Evolutionary conservation across 768 basidiomycete species (phyloP).

Genomic region (Tulasnella sp.): DNA sequence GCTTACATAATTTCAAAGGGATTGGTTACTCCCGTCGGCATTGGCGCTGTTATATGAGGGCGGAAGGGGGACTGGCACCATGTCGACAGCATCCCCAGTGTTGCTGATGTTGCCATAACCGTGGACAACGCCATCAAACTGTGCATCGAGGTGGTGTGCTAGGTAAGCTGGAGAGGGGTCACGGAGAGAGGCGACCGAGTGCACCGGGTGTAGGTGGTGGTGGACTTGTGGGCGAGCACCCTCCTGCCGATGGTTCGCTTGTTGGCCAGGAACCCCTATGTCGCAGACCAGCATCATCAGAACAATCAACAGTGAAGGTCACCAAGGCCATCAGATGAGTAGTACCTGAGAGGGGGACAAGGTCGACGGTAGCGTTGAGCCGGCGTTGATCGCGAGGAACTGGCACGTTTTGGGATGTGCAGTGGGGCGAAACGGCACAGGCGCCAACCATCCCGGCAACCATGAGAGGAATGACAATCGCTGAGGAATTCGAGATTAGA

Average conservation of each 20-base stretch:
- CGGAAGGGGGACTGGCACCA: not conserved
- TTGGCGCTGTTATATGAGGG: not conserved
- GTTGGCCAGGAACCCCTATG: not conserved
- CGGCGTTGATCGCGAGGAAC: not conserved
- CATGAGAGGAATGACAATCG: too few relatives aligned
- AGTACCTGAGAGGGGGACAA: not conserved
- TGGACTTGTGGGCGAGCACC: not conserved
- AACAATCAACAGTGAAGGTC: not conserved
- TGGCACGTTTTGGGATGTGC: not conserved
- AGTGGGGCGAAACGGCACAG: not conserved
- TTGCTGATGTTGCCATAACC: not conserved
- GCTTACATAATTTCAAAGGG: too few relatives aligned
- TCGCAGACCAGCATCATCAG: not conserved
- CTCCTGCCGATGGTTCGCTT: not conserved
- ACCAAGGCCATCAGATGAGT: not conserved
- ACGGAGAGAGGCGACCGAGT: not conserved
- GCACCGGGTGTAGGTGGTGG: not conserved
- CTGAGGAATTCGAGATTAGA: too few relatives aligned
- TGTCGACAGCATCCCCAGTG: not conserved
- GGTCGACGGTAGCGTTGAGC: not conserved
- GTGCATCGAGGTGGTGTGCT: not conserved
- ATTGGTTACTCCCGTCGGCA: too few relatives aligned
- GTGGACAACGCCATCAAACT: not conserved
- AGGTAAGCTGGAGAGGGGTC: not conserved
- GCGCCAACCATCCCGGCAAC: too few relatives aligned